Percentiles rank a stretch among this genome's conserved stretches.
These are phyloP conservation scores for Elsinoe ampelina DNA, from an alignment of 2,329 filamentous ascomycete genomes.

Conservation along the genomic window DNA sequence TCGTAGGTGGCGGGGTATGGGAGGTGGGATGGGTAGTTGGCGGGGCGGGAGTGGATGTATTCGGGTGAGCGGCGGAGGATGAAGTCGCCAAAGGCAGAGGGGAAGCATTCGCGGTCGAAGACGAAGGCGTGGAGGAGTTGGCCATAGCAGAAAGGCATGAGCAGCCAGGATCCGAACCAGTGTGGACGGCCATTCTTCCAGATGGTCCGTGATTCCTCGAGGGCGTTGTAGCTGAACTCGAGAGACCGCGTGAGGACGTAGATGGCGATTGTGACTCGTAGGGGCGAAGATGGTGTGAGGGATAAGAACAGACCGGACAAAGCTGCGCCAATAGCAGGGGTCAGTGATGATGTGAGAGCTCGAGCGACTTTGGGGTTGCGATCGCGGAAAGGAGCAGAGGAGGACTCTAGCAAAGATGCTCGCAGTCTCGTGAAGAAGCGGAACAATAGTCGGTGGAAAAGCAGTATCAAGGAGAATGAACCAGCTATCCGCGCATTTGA, in stretches of 20 bases:
- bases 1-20: constrained; percentile 68
- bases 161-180: constrained; percentile 46
- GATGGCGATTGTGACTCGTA: constrained; percentile 72
- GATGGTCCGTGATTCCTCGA: constrained; percentile 47
- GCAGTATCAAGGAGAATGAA: constrained; percentile 73
- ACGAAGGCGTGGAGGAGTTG: constrained; percentile 44
- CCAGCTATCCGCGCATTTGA: constrained; percentile 68
- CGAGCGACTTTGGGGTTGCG: constrained; percentile 70
- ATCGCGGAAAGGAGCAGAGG: constrained; percentile 68
- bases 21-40: constrained; percentile 54
- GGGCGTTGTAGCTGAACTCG: constrained; percentile 77
- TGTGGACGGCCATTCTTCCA: constrained; percentile 54
- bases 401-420: constrained; percentile 62
- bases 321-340: constrained; percentile 83
- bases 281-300: constrained; percentile 59
- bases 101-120: constrained; percentile 44
- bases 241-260: constrained; percentile 71
- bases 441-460: constrained; percentile 81
- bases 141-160: constrained; percentile 42
- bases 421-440: constrained; percentile 80
- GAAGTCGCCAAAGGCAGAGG: constrained; percentile 52
- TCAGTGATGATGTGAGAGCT: constrained; percentile 70
- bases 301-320: constrained; percentile 76
- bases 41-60: constrained; percentile 67
- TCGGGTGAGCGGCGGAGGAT: constrained; percentile 62